Evolutionary conservation across 768 basidiomycete genomes (phyloP), one percentile per base, ranked within the genome.

Genomic region (Boletus pseudopeckii): DNA sequence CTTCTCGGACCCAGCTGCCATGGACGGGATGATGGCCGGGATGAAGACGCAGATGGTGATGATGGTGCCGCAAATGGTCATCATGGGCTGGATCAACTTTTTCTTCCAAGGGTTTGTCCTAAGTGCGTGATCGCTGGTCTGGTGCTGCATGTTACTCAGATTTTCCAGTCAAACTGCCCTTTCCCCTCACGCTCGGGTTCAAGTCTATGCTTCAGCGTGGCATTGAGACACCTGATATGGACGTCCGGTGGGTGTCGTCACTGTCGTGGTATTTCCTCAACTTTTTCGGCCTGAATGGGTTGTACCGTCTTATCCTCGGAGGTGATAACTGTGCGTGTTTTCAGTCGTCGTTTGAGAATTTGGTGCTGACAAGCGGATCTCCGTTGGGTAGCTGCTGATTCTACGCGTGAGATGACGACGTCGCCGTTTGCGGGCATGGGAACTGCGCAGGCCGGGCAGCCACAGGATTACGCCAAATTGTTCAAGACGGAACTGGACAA

Each of bases 31-130:
- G 92, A 96, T 98, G 94, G 82, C 92, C 11, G 92, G 92, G 34
- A 90, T 99, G 88, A 98, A 98, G 78, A 98, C 96, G 18, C 97
- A 99, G 72, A 92, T 92, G 81, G 93, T 98, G 45, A 95, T 97
- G 90, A 98, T 98, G 90, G 89, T 96, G 14, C 92, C 90, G 17
- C 90, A 98, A 73, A 98, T 98, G 89, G 80, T 97, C 55, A 92
- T 98, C 61, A 98, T 98, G 96, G 95, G 94, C 48, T 98, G 96
- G 91, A 98, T 99, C 74, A 98, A 94, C 71, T 93, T 95, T 72
- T 99, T 99, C 84, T 99, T 98, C 76, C 90, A 96, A 65, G 97
- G 97, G 28, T 98, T 98, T 69, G 90, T 99, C 54, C 80, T 98
- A 53, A 98, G 96, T 98, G 69, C 71, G 95, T 84, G 36, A 42